Conservation (phyloP, 805 yeast genomes). For the Lachancea cidri region DNA sequence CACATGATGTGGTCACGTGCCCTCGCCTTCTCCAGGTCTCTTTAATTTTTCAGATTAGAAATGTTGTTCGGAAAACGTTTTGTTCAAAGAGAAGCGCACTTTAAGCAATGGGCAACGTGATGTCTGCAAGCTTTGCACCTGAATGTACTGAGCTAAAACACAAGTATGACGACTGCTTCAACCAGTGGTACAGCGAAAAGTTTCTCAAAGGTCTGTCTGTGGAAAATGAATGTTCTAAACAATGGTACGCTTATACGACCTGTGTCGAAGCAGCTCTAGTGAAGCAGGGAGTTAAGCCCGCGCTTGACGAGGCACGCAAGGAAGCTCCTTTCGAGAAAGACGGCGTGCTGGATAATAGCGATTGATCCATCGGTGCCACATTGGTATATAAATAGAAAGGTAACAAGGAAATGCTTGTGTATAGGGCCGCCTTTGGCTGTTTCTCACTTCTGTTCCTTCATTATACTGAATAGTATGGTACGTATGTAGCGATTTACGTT, state of each 20-base stretch:
- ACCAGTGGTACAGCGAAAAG: conserved; percentile 89
- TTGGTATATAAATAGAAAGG: not conserved
- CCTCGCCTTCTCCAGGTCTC: not conserved
- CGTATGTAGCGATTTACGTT: not conserved
- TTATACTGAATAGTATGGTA: no score
- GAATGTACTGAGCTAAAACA: conserved; percentile 87
- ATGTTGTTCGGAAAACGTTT: no score
- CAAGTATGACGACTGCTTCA: conserved; percentile 88
- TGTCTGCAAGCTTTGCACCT: conserved; percentile 92
- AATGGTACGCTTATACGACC: conserved; percentile 84
- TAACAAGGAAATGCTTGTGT: not conserved
- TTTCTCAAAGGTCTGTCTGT: conserved; percentile 51
- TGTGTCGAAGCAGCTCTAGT: conserved; percentile 74
- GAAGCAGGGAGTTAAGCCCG: conserved; percentile 71
- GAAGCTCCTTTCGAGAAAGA: conserved; percentile 84
- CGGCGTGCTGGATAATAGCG: conserved; percentile 37
- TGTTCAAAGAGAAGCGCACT: not conserved
- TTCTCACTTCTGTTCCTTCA: no score
- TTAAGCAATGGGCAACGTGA: conserved; percentile 56
- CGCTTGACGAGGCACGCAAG: conserved; percentile 81
- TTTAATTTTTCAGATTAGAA: no score
- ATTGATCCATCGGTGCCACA: not conserved
- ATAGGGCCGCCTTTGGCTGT: no score
- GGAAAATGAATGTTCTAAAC: conserved; percentile 83
- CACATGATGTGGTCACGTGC: not conserved